Conservation (phyloP, 2,329 filamentous ascomycete species). For the Arthroderma uncinatum region DNA sequence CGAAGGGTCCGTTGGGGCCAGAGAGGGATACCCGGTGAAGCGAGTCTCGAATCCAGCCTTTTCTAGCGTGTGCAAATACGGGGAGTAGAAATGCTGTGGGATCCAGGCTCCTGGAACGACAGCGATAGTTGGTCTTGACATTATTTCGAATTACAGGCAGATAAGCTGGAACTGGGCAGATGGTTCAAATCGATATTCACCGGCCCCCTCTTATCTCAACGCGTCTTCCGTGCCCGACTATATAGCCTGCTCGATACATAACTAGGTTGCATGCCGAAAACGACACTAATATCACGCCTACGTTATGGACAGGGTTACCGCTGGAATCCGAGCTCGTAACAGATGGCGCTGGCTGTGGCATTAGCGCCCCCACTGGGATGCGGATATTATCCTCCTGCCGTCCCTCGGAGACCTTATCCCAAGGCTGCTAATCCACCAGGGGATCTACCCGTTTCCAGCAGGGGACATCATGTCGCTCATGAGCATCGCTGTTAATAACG, state of each 20-base stretch:
- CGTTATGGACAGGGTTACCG: not conserved
- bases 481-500: not conserved
- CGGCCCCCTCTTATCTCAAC: not conserved
- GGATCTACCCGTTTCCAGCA: conserved; percentile 1
- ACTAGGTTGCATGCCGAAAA: not conserved
- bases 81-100: conserved; percentile 19
- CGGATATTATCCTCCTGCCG: not conserved
- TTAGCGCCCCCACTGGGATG: not conserved
- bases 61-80: conserved; percentile 23
- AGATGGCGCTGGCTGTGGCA: conserved; percentile 1
- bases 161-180: not conserved
- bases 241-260: not conserved
- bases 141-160: not conserved
- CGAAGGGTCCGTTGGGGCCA: conserved; percentile 7
- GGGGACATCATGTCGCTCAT: not conserved
- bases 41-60: conserved; percentile 21
- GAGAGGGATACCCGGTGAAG: conserved; percentile 10
- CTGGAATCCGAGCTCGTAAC: not conserved
- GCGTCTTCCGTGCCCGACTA: not conserved
- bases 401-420: not conserved
- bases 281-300: not conserved
- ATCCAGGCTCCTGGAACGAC: conserved; percentile 30
- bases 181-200: not conserved
- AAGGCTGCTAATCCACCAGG: not conserved
- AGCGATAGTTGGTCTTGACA: conserved; percentile 26